A percentile compares a stretch with the other conserved stretches of the same genome.
These are phyloP conservation scores for Pinus taeda DNA, from an alignment of 75 land plant genomes.

Conservation along the genomic window DNA sequence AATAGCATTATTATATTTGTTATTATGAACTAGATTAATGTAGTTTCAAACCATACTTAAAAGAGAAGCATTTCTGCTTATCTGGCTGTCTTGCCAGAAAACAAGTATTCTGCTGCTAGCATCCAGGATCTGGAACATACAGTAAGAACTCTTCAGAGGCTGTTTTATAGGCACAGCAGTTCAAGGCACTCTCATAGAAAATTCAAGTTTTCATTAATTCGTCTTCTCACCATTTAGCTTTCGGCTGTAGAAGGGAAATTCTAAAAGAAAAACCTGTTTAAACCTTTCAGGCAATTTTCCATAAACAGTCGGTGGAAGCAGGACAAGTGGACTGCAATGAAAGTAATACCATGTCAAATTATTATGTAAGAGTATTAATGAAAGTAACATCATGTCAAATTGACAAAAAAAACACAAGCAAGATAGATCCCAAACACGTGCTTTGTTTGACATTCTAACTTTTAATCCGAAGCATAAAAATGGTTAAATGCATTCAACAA, in stretches of 20 bases:
- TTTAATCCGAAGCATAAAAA: not conserved
- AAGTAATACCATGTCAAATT: conserved; percentile 8
- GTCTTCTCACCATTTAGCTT: conserved; percentile 31
- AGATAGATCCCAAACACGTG: not conserved
- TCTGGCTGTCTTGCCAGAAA: no score
- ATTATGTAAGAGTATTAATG: not conserved
- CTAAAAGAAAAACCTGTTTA: conserved; percentile 70
- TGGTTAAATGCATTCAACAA: not conserved
- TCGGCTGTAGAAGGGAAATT: conserved; percentile 84
- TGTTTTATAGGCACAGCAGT: not conserved
- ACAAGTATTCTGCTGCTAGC: not conserved
- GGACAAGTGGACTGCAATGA: conserved; percentile 77
- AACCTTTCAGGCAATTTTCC: conserved; percentile 69
- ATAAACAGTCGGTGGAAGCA: conserved; percentile 65
- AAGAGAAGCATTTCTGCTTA: no score
- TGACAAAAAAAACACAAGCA: not conserved
- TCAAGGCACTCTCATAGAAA: not conserved
- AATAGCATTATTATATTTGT: no score
- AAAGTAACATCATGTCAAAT: not conserved
- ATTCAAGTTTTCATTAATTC: not conserved
- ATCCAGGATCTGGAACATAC: not conserved
- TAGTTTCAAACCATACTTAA: no score
- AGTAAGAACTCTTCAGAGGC: not conserved
- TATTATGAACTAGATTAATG: no score
- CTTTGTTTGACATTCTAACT: not conserved